A percentile compares a stretch with the other conserved stretches of the same genome.
phyloP scores from a whole-genome alignment of 2,329 filamentous ascomycete genomes.

The Blumeria graminis region DNA sequence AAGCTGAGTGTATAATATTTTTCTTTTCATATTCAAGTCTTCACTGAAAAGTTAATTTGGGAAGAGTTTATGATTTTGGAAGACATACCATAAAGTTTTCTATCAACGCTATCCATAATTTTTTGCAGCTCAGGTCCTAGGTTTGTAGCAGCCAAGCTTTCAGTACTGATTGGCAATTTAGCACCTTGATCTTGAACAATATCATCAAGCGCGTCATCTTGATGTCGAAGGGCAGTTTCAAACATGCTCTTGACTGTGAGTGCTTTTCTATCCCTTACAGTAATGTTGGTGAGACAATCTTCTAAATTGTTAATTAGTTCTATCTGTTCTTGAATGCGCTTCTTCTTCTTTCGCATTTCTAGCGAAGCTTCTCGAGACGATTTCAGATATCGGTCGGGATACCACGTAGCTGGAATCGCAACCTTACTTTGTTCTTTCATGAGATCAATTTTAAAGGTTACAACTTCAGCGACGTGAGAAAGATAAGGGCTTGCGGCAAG shows the following conservation, averaged over 20 bases:
- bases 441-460: conserved; percentile 22
- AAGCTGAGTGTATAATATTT: conserved; percentile 11
- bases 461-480: conserved; percentile 21
- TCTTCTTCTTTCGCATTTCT: conserved; percentile 17
- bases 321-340: conserved; percentile 11
- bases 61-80: neutral
- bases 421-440: conserved; percentile 20
- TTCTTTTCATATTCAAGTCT: conserved; percentile 13
- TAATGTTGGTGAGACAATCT: conserved; percentile 10
- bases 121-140: conserved; percentile 12
- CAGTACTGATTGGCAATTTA: neutral
- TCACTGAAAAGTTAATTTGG: conserved; percentile 6
- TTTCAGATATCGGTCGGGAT: conserved; percentile 28
- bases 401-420: conserved; percentile 27
- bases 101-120: conserved; percentile 13
- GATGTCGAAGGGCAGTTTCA: conserved; percentile 12
- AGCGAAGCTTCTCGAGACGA: conserved; percentile 22
- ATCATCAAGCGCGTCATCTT: conserved; percentile 8
- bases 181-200: conserved; percentile 5
- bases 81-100: conserved; percentile 12
- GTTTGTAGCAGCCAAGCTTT: conserved; percentile 4
- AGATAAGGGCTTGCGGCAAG: conserved; percentile 11
- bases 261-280: conserved; percentile 7
- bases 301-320: conserved; percentile 10
- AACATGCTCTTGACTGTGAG: conserved; percentile 14